Evolutionary conservation across 2,329 filamentous ascomycete species (phyloP), one percentile per base, ranked within the genome.

Genomic region (Coniochaeta hoffmannii): DNA sequence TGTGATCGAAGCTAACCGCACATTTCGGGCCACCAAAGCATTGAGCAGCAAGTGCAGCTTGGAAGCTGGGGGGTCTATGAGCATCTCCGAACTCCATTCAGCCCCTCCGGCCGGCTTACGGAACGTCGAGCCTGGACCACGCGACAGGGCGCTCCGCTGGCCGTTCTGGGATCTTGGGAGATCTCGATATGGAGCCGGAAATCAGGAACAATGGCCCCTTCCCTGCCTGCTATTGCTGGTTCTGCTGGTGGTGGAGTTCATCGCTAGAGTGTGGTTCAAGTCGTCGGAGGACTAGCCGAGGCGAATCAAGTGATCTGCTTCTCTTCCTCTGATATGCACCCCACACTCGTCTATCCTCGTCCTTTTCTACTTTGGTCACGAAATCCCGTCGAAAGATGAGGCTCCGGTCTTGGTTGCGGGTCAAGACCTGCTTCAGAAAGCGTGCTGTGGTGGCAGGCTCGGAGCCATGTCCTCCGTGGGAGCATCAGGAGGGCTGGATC

Each of bases 121-220:
- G 49, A 32, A 51, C 49, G 49, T 11, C 15, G 26, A 31, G 30
- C 49, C 49, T 51, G 15, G 28, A 51, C 14, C 26, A 12, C 49
- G 49, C 49, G 15, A 34, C 8, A 31, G 11, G n/a, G 28, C 26
- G 26, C 15, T 51, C 49, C 49, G 49, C 19, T 22, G 31, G 28
- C 49, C 49, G n/a, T 51, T 51, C 31, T 31, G 26, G 49, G 49
- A 51, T 51, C 49, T 51, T 51, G 49, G 36, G 49, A 34, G 17
- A 50, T 51, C 28, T 34, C 7, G 26, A 34, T 51, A 51, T n/a
- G n/a, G n/a, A n/a, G 28, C 46, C 28, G 49, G 49, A 51, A 51
- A 51, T 8, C 30, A 34, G 49, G 31, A 28, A 8, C 22, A 19
- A 46, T 14, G 26, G 12, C 41, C 19, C 24, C 26, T 28, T n/a